Conservation (phyloP, 345 rosid genomes). For the Syzygium grande region DNA sequence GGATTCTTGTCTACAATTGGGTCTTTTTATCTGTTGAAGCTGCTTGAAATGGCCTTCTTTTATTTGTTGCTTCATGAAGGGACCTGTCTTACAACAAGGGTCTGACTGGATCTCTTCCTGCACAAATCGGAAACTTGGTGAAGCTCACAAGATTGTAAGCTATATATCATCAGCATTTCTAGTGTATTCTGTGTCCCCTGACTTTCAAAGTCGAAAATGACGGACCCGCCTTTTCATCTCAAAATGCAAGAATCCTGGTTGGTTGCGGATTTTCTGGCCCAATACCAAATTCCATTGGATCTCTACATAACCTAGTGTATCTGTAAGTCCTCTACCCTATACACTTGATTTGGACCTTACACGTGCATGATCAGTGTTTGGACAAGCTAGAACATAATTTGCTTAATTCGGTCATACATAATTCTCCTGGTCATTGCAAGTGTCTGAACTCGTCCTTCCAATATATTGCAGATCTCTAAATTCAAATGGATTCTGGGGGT, state of each 20-base stretch:
- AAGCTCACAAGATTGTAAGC: slow-evolving; percentile 66
- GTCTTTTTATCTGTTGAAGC: not conserved
- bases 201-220: not conserved
- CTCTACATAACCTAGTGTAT: slow-evolving; percentile 26
- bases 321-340: slow-evolving; percentile 40
- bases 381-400: not conserved
- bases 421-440: not conserved
- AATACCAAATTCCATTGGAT: slow-evolving; percentile 64
- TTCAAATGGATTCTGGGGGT: slow-evolving; percentile 60
- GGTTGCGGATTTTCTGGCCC: slow-evolving; percentile 75
- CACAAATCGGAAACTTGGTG: slow-evolving; percentile 45
- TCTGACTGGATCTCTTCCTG: slow-evolving; percentile 64
- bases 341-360: not conserved
- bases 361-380: not conserved
- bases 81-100: slow-evolving; percentile 68
- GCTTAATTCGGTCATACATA: not conserved
- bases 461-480: slow-evolving; percentile 58
- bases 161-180: not conserved
- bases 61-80: slow-evolving; percentile 21
- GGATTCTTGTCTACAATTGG: not conserved
- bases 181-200: not conserved
- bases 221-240: not conserved
- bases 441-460: not conserved
- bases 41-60: not conserved
- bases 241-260: slow-evolving; percentile 47